A percentile compares a stretch with the other conserved stretches of the same genome.
Conservation (phyloP, 2,329 filamentous ascomycete genomes). For the Sporothrix brunneoviolacea region DNA sequence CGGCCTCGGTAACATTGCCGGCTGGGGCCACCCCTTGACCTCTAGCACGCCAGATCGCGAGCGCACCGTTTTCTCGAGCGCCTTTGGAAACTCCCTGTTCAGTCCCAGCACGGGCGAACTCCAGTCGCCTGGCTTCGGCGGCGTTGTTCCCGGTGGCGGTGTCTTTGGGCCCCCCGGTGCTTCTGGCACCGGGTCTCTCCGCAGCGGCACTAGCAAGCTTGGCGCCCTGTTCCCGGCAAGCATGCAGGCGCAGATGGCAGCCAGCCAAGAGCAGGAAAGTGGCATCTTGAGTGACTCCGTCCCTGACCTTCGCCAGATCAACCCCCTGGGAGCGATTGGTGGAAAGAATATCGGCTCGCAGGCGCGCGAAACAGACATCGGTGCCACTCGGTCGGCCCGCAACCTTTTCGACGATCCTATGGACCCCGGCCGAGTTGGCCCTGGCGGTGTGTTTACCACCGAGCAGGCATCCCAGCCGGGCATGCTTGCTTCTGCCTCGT, state of each 20-base stretch:
- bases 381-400: conserved; percentile 45
- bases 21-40: conserved; percentile 54
- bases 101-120: conserved; percentile 64
- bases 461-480: conserved; percentile 24
- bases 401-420: conserved; percentile 19
- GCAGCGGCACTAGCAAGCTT: conserved; percentile 67
- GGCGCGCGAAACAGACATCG: conserved; percentile 48
- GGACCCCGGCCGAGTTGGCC: conserved; percentile 7
- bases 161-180: conserved; percentile 30
- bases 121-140: conserved; percentile 65
- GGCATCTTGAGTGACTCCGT: conserved; percentile 45
- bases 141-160: conserved; percentile 33
- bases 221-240: conserved; percentile 79
- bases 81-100: conserved; percentile 76
- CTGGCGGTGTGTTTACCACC: conserved; percentile 8
- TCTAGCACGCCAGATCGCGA: conserved; percentile 63
- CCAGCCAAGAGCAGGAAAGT: conserved; percentile 50
- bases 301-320: conserved; percentile 53
- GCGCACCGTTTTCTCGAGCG: conserved; percentile 46
- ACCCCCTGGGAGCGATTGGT: conserved; percentile 61
- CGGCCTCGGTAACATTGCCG: conserved; percentile 52
- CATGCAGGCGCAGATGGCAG: conserved; percentile 79
- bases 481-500: conserved; percentile 12
- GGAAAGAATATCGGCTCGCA: conserved; percentile 51
- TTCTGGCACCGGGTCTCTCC: conserved; percentile 56